phyloP scores from a whole-genome alignment of 1,284 basidiomycete species.

The Trichosporon sp. region DNA sequence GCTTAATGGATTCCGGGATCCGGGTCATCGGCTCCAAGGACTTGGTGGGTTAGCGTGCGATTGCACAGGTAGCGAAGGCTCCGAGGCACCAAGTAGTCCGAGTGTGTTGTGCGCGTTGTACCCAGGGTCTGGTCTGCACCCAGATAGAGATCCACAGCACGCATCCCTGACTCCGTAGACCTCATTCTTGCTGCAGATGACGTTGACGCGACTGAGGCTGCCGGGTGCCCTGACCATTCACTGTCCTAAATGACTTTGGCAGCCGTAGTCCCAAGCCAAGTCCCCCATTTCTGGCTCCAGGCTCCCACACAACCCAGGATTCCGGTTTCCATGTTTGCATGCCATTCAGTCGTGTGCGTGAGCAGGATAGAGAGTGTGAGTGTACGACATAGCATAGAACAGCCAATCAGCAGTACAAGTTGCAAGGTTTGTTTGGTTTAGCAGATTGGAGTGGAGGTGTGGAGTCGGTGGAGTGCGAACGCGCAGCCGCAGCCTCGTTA shows the following conservation, averaged over 20 bases:
- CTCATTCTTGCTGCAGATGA: background rate
- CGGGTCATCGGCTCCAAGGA: too few species aligned
- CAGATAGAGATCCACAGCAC: too few species aligned
- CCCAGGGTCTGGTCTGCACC: too few species aligned
- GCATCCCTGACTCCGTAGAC: too few species aligned
- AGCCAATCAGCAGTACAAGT: background rate
- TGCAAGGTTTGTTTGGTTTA: background rate
- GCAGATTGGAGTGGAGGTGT: background rate
- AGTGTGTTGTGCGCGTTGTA: too few species aligned
- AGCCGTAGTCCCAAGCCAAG: too few species aligned
- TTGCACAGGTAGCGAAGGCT: too few species aligned
- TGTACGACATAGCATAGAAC: background rate
- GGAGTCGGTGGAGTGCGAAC: too few species aligned
- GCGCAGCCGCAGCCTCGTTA: too few species aligned
- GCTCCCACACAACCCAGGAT: background rate
- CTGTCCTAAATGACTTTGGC: background rate
- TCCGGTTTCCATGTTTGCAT: background rate
- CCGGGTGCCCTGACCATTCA: background rate
- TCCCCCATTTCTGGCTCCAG: background rate
- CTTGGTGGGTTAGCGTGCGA: too few species aligned
- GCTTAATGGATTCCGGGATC: too few species aligned
- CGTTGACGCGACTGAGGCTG: background rate
- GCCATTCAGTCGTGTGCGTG: conserved; percentile 12
- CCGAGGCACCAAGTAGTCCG: too few species aligned
- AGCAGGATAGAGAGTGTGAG: background rate